Conservation (phyloP, 2,329 filamentous ascomycete genomes). For the Cladorrhinum sp. region DNA sequence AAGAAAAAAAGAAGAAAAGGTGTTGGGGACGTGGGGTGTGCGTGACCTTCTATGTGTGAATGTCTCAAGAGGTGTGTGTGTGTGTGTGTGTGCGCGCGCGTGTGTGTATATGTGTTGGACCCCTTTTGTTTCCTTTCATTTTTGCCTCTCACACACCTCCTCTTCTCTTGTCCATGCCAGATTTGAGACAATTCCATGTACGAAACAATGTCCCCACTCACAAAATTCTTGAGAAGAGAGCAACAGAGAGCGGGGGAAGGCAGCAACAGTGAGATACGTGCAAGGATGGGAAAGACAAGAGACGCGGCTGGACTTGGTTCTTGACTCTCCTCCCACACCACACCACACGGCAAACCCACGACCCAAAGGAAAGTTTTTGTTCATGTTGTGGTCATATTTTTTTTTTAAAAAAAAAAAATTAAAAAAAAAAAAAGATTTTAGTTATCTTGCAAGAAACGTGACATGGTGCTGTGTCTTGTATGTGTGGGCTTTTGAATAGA, state of each 20-base stretch:
- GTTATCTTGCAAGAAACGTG: too few species aligned
- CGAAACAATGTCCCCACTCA: background rate
- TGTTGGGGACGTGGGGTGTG: too few species aligned
- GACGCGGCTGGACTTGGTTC: background rate
- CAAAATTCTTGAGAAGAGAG: background rate
- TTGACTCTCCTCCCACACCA: background rate
- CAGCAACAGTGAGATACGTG: too few species aligned
- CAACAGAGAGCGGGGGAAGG: background rate
- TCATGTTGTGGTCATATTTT: background rate
- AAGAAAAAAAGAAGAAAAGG: too few species aligned
- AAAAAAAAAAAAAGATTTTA: too few species aligned
- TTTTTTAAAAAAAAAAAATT: too few species aligned
- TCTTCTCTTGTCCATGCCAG: slow-evolving; percentile 4
- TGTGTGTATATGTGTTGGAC: background rate
- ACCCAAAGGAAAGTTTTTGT: background rate
- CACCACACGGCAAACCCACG: too few species aligned
- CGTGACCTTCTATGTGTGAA: too few species aligned
- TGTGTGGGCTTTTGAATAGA: too few species aligned
- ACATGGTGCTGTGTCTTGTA: too few species aligned
- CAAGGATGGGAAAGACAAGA: background rate
- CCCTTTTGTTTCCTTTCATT: background rate
- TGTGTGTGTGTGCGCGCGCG: background rate
- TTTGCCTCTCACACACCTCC: background rate
- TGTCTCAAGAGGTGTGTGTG: background rate
- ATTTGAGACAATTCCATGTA: background rate